phyloP scores from a whole-genome alignment of 2,329 filamentous ascomycete genomes.

The Knufia fluminis region DNA sequence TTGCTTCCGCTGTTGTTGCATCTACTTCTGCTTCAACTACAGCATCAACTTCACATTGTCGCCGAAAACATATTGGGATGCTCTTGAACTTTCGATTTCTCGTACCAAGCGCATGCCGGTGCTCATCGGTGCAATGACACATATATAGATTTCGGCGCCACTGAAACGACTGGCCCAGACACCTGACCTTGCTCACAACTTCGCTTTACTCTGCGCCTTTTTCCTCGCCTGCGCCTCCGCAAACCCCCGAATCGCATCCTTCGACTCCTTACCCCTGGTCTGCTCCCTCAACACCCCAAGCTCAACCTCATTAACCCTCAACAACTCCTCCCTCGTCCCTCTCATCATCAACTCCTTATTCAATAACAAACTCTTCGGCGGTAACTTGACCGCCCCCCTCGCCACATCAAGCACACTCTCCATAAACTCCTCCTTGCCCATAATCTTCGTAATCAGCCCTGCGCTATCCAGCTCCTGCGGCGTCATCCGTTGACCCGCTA shows the following conservation, averaged over 20 bases:
- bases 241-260: conserved; percentile 6
- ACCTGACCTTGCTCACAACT: not conserved
- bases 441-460: conserved; percentile 14
- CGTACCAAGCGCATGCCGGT: too few species aligned
- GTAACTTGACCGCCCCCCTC: conserved; percentile 10
- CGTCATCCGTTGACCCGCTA: conserved; percentile 12
- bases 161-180: not conserved
- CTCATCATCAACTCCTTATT: conserved; percentile 14
- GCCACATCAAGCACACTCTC: conserved; percentile 11
- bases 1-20: too few species aligned
- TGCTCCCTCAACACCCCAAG: conserved; percentile 3
- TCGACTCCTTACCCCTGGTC: conserved; percentile 2
- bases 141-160: too few species aligned
- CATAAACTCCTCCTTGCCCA: conserved; percentile 10
- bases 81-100: too few species aligned
- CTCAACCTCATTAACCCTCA: conserved; percentile 12
- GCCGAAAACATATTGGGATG: too few species aligned
- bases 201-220: conserved; percentile 6
- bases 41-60: too few species aligned
- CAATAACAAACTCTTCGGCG: conserved; percentile 7
- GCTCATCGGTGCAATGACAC: too few species aligned
- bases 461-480: conserved; percentile 10
- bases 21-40: too few species aligned
- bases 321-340: conserved; percentile 9
- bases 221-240: conserved; percentile 4